These are phyloP conservation scores for Phytopythium cucurbitacearum DNA, from an alignment of 352 stramenopile genomes.

Conservation along the genomic window DNA sequence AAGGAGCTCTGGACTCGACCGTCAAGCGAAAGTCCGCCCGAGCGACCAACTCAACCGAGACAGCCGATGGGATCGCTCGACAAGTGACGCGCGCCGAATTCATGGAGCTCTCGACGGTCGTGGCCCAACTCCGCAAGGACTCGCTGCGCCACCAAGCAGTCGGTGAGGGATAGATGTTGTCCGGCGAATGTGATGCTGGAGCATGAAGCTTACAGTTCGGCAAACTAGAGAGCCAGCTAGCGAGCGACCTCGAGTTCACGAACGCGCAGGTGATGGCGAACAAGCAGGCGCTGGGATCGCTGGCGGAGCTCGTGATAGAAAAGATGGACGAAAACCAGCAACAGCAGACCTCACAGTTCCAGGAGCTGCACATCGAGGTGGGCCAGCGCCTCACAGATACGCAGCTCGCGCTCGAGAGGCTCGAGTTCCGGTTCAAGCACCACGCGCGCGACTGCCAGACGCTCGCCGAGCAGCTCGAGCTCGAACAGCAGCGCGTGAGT, in stretches of 20 bases:
- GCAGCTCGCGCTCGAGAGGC: conserved; percentile 38
- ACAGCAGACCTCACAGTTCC: conserved; percentile 28
- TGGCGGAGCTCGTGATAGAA: conserved; percentile 42
- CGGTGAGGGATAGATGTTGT: conserved; percentile 12
- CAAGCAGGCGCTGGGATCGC: conserved; percentile 35
- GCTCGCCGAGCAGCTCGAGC: conserved; percentile 40
- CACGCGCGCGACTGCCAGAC: conserved; percentile 46
- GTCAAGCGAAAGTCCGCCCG: too few species aligned
- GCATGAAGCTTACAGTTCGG: background rate
- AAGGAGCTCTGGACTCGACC: too few species aligned
- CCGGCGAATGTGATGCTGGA: background rate
- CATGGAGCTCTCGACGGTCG: conserved; percentile 39
- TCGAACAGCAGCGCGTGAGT: conserved; percentile 39
- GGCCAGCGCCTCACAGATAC: conserved; percentile 41
- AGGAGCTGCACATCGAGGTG: conserved; percentile 40
- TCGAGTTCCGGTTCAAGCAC: conserved; percentile 74
- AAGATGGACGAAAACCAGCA: conserved; percentile 43
- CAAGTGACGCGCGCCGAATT: conserved; percentile 55
- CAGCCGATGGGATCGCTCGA: conserved; percentile 31
- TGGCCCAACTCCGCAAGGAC: conserved; percentile 50
- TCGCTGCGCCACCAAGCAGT: conserved; percentile 27
- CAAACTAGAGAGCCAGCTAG: conserved; percentile 36
- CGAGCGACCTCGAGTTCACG: conserved; percentile 43
- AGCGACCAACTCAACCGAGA: conserved; percentile 16
- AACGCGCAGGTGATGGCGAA: conserved; percentile 38